Percentiles rank a stretch among this genome's conserved stretches.
Conservation (phyloP, 2,329 filamentous ascomycete genomes). For the Rhynchosporium graminicola region DNA sequence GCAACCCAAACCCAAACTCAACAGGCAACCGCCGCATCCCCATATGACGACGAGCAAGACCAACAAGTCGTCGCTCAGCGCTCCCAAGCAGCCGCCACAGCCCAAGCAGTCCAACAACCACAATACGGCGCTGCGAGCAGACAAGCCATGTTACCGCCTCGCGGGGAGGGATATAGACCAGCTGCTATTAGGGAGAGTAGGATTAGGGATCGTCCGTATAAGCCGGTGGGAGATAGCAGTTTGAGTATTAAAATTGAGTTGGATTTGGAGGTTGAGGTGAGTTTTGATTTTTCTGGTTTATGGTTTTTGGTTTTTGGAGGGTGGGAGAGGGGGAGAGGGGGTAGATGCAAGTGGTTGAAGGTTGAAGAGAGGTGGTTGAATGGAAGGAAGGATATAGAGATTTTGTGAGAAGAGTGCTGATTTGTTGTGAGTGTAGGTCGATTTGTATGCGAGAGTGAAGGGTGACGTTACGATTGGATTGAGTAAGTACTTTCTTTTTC, state of each 20-base stretch:
- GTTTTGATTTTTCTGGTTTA: background rate
- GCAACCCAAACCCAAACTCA: constrained; percentile 1
- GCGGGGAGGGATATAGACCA: constrained; percentile 17
- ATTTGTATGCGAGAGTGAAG: constrained; percentile 33
- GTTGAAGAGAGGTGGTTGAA: background rate
- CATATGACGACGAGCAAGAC: constrained; percentile 1
- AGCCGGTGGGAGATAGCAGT: constrained; percentile 31
- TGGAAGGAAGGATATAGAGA: no score
- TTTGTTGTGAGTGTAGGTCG: constrained; percentile 22
- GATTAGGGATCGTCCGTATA: constrained; percentile 40
- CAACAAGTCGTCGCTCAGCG: constrained; percentile 1
- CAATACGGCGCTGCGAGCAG: constrained; percentile 11
- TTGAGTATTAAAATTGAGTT: constrained; percentile 38
- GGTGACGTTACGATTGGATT: constrained; percentile 42
- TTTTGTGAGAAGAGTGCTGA: no score
- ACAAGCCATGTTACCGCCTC: background rate
- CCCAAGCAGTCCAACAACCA: constrained; percentile 4
- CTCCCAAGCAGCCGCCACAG: background rate
- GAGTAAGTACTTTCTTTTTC: constrained; percentile 29
- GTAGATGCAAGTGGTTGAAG: background rate
- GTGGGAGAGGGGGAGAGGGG: background rate
- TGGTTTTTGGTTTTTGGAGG: no score
- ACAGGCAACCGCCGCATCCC: constrained; percentile 1
- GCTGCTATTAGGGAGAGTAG: constrained; percentile 36
- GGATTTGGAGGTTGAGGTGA: constrained; percentile 39